phyloP scores from a whole-genome alignment of 768 basidiomycete genomes.

The Pholiota molesta region DNA sequence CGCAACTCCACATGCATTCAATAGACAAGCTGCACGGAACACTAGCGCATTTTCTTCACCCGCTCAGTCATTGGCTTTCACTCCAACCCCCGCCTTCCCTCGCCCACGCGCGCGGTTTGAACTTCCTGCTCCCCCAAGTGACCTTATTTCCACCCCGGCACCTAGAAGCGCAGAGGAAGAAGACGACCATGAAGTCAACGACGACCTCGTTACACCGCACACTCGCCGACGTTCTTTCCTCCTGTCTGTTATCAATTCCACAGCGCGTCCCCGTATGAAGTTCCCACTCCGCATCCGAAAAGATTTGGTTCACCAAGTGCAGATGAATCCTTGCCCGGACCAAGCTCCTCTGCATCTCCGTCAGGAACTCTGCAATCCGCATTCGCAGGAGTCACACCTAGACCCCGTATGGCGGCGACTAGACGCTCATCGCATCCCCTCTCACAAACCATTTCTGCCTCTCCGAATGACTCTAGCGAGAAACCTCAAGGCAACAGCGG shows the following conservation, averaged over 20 bases:
- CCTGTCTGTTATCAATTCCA: conserved; percentile 83
- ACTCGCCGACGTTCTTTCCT: conserved; percentile 81
- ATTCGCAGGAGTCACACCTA: conserved; percentile 68
- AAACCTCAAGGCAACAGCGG: conserved; percentile 14
- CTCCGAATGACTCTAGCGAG: conserved; percentile 10
- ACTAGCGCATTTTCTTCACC: conserved; percentile 56
- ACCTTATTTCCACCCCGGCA: conserved; percentile 40
- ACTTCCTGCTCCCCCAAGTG: conserved; percentile 46
- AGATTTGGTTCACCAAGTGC: conserved; percentile 35
- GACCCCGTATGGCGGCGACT: conserved; percentile 45
- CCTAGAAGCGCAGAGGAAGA: conserved; percentile 25
- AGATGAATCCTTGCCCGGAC: conserved; percentile 31
- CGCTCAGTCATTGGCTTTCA: conserved; percentile 56
- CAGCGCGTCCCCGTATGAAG: conserved; percentile 71
- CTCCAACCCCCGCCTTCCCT: conserved; percentile 71
- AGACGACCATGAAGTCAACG: conserved; percentile 28
- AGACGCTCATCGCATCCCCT: conserved; percentile 67
- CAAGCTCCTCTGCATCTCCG: conserved; percentile 31
- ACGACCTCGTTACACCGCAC: conserved; percentile 65
- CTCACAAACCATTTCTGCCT: conserved; percentile 42
- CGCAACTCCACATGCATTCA: conserved; percentile 35
- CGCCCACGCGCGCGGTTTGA: conserved; percentile 66
- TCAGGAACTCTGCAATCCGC: conserved; percentile 43
- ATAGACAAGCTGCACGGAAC: conserved; percentile 38
- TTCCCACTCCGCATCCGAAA: conserved; percentile 66